A percentile compares a stretch with the other conserved stretches of the same genome.
phyloP scores from a whole-genome alignment of 345 rosid genomes.

The Odontarrhena argentea region DNA sequence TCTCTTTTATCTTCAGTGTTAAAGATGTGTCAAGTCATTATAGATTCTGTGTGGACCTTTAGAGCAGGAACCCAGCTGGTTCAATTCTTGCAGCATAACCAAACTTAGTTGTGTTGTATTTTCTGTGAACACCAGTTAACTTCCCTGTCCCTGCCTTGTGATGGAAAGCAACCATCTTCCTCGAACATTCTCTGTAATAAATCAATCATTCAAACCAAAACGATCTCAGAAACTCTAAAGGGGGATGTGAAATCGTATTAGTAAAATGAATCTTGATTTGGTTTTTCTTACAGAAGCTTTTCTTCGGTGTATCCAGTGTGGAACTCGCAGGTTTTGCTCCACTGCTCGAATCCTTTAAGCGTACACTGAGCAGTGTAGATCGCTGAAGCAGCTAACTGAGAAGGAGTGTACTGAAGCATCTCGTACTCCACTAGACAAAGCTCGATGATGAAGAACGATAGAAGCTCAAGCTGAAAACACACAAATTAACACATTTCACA shows the following conservation, averaged over 20 bases:
- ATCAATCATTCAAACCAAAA: conserved; percentile 11
- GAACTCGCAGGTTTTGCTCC: conserved; percentile 57
- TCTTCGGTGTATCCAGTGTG: conserved; percentile 52
- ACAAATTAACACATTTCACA: conserved; percentile 3
- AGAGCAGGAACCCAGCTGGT: conserved; percentile 61
- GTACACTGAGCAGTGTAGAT: conserved; percentile 65
- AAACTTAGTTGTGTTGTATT: conserved; percentile 74
- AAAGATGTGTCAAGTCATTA: conserved; percentile 10
- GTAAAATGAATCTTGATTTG: background rate
- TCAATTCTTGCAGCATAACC: conserved; percentile 70
- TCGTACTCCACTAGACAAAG: conserved; percentile 58
- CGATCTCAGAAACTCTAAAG: background rate
- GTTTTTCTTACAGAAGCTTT: conserved; percentile 47
- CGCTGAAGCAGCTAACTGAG: conserved; percentile 68
- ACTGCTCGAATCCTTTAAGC: conserved; percentile 43
- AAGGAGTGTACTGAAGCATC: conserved; percentile 62
- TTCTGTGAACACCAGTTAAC: conserved; percentile 79
- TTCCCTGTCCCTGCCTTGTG: conserved; percentile 78
- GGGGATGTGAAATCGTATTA: background rate
- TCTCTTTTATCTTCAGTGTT: background rate
- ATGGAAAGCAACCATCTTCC: conserved; percentile 74
- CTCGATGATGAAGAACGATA: conserved; percentile 64
- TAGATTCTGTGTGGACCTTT: conserved; percentile 20
- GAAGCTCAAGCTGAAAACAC: conserved; percentile 67
- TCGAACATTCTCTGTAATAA: conserved; percentile 70